Conservation (phyloP, 805 yeast genomes). For the Priceomyces melissophilus region DNA sequence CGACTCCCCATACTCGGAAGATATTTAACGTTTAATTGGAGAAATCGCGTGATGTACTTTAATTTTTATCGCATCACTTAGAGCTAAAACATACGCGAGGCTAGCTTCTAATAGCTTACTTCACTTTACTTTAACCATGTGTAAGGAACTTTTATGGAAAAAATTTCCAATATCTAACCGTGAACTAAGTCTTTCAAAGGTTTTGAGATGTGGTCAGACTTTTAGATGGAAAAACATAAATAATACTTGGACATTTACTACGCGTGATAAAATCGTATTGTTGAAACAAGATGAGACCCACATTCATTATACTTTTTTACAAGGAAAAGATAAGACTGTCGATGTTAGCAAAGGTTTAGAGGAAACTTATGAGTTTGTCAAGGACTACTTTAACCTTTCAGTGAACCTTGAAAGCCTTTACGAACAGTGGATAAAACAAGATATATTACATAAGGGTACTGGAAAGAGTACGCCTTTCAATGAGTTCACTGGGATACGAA, state of each 20-base stretch:
- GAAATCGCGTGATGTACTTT: not conserved
- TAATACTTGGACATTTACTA: slow-evolving; percentile 63
- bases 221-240: slow-evolving; percentile 72
- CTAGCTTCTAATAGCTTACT: no score
- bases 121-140: slow-evolving; percentile 11
- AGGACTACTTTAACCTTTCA: slow-evolving; percentile 69
- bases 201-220: slow-evolving; percentile 82
- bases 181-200: slow-evolving; percentile 61
- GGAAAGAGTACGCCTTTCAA: slow-evolving; percentile 30
- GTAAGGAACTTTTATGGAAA: slow-evolving; percentile 22
- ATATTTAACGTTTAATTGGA: not conserved
- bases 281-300: slow-evolving; percentile 54
- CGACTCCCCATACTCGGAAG: slow-evolving; percentile 9
- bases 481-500: slow-evolving; percentile 67
- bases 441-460: slow-evolving; percentile 42
- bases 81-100: not conserved
- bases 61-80: no score
- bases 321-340: slow-evolving; percentile 5
- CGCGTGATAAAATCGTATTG: slow-evolving; percentile 57
- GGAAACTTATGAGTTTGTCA: slow-evolving; percentile 43
- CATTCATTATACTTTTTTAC: slow-evolving; percentile 51
- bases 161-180: slow-evolving; percentile 14
- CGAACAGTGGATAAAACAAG: slow-evolving; percentile 57
- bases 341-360: slow-evolving; percentile 9
- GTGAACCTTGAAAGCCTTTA: slow-evolving; percentile 54